These are phyloP conservation scores for Fomitopsis schrenkii DNA, from an alignment of 1,284 basidiomycete genomes.

Conservation along the genomic window DNA sequence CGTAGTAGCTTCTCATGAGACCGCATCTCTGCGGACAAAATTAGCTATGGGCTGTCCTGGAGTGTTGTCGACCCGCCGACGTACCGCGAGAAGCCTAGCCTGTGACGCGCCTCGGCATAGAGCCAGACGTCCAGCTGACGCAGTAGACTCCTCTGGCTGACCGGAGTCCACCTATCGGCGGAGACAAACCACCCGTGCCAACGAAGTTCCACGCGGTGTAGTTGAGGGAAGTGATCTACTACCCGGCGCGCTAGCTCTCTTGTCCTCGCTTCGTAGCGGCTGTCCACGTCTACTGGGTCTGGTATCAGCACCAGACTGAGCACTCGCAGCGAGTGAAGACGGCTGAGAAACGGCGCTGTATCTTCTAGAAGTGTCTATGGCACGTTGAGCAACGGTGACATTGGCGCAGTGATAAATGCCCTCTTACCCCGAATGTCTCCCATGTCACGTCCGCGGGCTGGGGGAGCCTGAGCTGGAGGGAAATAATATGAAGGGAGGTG, in stretches of 20 bases:
- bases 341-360: constrained; percentile 10
- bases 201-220: constrained; percentile 20
- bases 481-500: background rate
- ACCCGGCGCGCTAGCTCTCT: constrained; percentile 11
- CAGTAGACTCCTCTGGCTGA: constrained; percentile 12
- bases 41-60: background rate
- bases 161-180: constrained; percentile 9
- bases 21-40: background rate
- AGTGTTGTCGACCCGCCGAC: background rate
- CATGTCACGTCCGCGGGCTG: background rate
- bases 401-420: background rate
- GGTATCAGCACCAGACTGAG: constrained; percentile 18
- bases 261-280: constrained; percentile 10
- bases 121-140: constrained; percentile 16
- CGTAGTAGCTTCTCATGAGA: background rate
- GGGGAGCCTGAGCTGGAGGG: constrained; percentile 6
- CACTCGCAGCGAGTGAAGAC: constrained; percentile 10
- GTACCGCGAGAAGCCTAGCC: background rate
- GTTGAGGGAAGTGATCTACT: background rate
- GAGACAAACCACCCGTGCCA: constrained; percentile 23
- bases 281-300: constrained; percentile 9
- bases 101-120: constrained; percentile 6
- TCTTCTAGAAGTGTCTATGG: constrained; percentile 10
- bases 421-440: constrained; percentile 3
- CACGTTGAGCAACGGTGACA: background rate